These are phyloP conservation scores for Phytophthora pini DNA, from an alignment of 352 stramenopile genomes.

Conservation along the genomic window DNA sequence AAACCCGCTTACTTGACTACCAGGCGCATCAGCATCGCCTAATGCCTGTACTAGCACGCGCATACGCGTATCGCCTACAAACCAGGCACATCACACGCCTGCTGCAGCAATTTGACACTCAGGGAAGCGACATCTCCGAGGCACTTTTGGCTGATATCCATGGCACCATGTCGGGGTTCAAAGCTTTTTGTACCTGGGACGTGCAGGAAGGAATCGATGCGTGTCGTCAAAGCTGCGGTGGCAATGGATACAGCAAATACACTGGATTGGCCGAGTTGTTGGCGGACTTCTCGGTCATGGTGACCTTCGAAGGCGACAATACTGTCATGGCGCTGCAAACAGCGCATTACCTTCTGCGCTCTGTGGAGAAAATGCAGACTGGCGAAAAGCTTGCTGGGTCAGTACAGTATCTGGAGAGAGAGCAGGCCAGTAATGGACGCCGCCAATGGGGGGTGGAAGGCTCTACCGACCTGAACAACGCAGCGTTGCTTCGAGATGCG, in stretches of 20 bases:
- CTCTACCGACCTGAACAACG: conserved; percentile 40
- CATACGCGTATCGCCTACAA: conserved; percentile 94
- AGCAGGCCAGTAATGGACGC: conserved; percentile 16
- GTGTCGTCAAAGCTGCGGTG: conserved; percentile 95
- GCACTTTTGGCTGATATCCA: conserved; percentile 93
- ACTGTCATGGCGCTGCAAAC: conserved; percentile 97
- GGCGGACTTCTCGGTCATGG: conserved; percentile 95
- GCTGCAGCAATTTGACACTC: conserved; percentile 87
- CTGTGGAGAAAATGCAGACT: conserved; percentile 59
- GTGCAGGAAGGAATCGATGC: conserved; percentile 92
- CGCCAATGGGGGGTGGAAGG: conserved; percentile 43
- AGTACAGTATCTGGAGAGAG: conserved; percentile 66
- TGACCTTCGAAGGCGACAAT: conserved; percentile 97
- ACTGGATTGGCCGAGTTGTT: conserved; percentile 92
- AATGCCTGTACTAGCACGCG: conserved; percentile 90
- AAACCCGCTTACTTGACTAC: conserved; percentile 95
- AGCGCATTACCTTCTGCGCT: conserved; percentile 70
- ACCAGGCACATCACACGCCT: conserved; percentile 83
- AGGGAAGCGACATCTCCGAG: conserved; percentile 71
- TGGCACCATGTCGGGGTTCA: conserved; percentile 94
- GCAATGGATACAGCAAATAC: conserved; percentile 93
- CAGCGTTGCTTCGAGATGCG: conserved; percentile 41
- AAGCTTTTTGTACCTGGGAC: conserved; percentile 94
- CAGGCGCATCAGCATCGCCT: conserved; percentile 95
- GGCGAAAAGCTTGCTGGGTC: conserved; percentile 63